Evolutionary conservation across 2,329 filamentous ascomycete species (phyloP).

Genomic region (Trichoderma atrobrunneum): DNA sequence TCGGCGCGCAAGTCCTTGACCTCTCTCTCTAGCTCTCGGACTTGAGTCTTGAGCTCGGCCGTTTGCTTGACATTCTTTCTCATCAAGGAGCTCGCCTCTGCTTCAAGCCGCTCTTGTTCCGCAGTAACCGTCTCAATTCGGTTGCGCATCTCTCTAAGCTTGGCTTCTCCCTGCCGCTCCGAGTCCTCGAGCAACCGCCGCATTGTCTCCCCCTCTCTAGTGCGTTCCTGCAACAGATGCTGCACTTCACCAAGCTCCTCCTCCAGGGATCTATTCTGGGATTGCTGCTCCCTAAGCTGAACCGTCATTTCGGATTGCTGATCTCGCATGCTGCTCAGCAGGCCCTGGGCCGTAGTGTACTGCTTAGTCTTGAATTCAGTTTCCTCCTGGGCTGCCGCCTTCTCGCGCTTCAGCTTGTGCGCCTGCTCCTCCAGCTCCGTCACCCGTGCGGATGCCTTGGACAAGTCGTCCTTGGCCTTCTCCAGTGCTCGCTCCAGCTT

Average conservation of each 20-base stretch:
- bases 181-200: conserved; percentile 81
- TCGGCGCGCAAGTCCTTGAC: conserved; percentile 69
- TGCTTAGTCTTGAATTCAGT: conserved; percentile 80
- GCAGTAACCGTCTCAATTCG: conserved; percentile 88
- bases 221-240: conserved; percentile 79
- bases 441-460: conserved; percentile 60
- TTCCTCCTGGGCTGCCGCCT: conserved; percentile 69
- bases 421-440: conserved; percentile 72
- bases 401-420: conserved; percentile 65
- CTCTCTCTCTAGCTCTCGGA: conserved; percentile 78
- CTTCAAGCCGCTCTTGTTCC: conserved; percentile 88
- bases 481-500: conserved; percentile 68
- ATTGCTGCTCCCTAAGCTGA: conserved; percentile 85
- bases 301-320: conserved; percentile 83
- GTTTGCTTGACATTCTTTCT: conserved; percentile 76
- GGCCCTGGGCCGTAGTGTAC: conserved; percentile 77
- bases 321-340: conserved; percentile 90
- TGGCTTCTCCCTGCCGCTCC: conserved; percentile 75
- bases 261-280: conserved; percentile 79
- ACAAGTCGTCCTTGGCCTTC: conserved; percentile 69
- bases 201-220: conserved; percentile 93
- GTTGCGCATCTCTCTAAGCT: conserved; percentile 83
- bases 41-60: conserved; percentile 77
- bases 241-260: conserved; percentile 91
- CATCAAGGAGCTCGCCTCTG: conserved; percentile 77